phyloP scores from a whole-genome alignment of 371 early-diverging fungal species.

The Saksenaea vasiformis region DNA sequence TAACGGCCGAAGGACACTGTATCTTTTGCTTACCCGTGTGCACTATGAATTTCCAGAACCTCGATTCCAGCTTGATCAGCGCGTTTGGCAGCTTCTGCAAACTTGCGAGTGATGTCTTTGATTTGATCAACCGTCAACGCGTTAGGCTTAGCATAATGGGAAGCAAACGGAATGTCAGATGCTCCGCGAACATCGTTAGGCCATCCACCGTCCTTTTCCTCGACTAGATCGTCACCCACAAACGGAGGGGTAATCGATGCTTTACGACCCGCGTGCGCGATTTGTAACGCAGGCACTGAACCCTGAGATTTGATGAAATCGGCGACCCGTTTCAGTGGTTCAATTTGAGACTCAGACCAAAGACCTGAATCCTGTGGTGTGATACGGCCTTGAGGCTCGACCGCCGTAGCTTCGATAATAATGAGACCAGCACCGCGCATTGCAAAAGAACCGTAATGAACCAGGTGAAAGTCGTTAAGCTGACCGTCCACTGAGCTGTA shows the following conservation, averaged over 20 bases:
- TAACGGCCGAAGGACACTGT: constrained; percentile 49
- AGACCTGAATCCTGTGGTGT: constrained; percentile 74
- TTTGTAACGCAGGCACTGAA: constrained; percentile 67
- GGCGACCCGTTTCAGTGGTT: constrained; percentile 58
- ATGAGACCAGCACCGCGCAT: constrained; percentile 74
- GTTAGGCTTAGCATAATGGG: constrained; percentile 44
- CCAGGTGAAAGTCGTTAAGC: constrained; percentile 51
- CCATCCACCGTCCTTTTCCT: constrained; percentile 76
- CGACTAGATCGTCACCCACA: constrained; percentile 55
- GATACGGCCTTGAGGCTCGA: constrained; percentile 77
- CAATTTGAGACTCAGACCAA: constrained; percentile 78
- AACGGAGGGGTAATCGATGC: constrained; percentile 62
- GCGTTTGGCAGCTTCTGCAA: constrained; percentile 65
- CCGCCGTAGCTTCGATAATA: constrained; percentile 81
- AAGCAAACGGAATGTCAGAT: constrained; percentile 45
- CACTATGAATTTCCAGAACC: constrained; percentile 78
- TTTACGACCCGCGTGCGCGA: constrained; percentile 87
- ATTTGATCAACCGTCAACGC: constrained; percentile 69
- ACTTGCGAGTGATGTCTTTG: constrained; percentile 49
- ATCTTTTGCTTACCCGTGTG: constrained; percentile 54
- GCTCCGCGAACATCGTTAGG: constrained; percentile 66
- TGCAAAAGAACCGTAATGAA: constrained; percentile 75
- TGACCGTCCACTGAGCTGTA: constrained; percentile 32
- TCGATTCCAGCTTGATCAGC: constrained; percentile 78
- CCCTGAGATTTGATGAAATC: constrained; percentile 68